A percentile compares a stretch with the other conserved stretches of the same genome.
phyloP scores from a whole-genome alignment of 495 filamentous ascomycete species.

The Penicillium antarcticum region DNA sequence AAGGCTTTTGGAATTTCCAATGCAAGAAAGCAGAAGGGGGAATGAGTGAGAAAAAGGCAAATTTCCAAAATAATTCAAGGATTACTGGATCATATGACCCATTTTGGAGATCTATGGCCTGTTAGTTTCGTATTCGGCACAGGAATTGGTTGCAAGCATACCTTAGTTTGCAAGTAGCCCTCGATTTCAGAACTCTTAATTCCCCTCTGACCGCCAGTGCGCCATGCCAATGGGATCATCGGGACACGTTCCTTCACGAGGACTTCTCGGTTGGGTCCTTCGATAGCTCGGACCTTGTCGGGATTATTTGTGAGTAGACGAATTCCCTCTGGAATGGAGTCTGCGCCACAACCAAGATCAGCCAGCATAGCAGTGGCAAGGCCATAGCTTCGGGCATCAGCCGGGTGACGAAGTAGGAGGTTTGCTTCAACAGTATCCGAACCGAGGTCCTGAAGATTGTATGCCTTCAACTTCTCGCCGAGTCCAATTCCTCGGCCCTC shows the following conservation, averaged over 20 bases:
- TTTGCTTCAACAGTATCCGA: conserved; percentile 97
- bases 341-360: conserved; percentile 70
- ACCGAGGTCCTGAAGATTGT: conserved; percentile 94
- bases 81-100: conserved; percentile 62
- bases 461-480: conserved; percentile 93
- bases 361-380: conserved; percentile 89
- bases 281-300: conserved; percentile 91
- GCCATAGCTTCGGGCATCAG: conserved; percentile 91
- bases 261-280: conserved; percentile 84
- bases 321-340: conserved; percentile 61
- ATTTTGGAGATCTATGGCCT: conserved; percentile 62
- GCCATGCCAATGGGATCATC: conserved; percentile 96
- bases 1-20: conserved; percentile 9
- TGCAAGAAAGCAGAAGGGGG: conserved; percentile 4
- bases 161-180: conserved; percentile 92
- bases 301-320: conserved; percentile 95
- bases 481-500: conserved; percentile 95
- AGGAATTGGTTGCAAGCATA: conserved; percentile 20
- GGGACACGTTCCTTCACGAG: conserved; percentile 85
- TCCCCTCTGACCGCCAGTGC: conserved; percentile 71
- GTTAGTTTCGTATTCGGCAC: not conserved
- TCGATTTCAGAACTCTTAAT: conserved; percentile 86
- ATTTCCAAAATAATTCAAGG: not conserved
- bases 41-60: conserved; percentile 6
- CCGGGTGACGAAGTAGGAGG: conserved; percentile 83